Percentiles rank a stretch among this genome's conserved stretches.
Evolutionary conservation across 371 early-diverging fungal species (phyloP).

Genomic region (Umbelopsis sp.): DNA sequence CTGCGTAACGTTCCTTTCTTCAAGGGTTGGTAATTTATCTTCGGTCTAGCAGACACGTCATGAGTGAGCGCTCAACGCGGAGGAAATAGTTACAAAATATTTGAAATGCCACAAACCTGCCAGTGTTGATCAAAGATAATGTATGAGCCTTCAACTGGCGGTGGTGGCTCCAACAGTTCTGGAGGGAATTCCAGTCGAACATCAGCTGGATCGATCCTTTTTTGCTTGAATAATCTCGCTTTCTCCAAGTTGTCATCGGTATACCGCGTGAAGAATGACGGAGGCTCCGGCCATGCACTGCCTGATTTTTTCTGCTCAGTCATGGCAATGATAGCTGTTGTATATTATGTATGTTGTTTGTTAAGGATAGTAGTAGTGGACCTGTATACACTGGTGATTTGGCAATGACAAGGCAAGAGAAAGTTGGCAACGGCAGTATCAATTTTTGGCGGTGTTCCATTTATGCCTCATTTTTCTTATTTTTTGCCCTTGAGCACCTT

Average conservation of each 20-base stretch:
- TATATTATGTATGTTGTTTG: too few species aligned
- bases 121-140: slow-evolving; percentile 73
- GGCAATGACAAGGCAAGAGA: too few species aligned
- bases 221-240: slow-evolving; percentile 36
- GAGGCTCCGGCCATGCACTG: slow-evolving; percentile 73
- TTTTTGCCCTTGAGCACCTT: too few species aligned
- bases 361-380: too few species aligned
- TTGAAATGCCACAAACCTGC: slow-evolving; percentile 50
- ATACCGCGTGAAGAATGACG: slow-evolving; percentile 67
- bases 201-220: slow-evolving; percentile 28
- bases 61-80: background rate
- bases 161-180: slow-evolving; percentile 63
- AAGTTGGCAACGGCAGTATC: too few species aligned
- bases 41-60: slow-evolving; percentile 44
- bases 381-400: too few species aligned
- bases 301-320: slow-evolving; percentile 38
- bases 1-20: slow-evolving; percentile 70
- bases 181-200: slow-evolving; percentile 46
- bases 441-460: too few species aligned
- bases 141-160: slow-evolving; percentile 64
- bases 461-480: too few species aligned
- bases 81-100: background rate
- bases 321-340: background rate
- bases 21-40: slow-evolving; percentile 62
- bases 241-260: slow-evolving; percentile 60